Evolutionary conservation across 108 stramenopile genomes (phyloP).

Genomic region (Skeletonema grethae): DNA sequence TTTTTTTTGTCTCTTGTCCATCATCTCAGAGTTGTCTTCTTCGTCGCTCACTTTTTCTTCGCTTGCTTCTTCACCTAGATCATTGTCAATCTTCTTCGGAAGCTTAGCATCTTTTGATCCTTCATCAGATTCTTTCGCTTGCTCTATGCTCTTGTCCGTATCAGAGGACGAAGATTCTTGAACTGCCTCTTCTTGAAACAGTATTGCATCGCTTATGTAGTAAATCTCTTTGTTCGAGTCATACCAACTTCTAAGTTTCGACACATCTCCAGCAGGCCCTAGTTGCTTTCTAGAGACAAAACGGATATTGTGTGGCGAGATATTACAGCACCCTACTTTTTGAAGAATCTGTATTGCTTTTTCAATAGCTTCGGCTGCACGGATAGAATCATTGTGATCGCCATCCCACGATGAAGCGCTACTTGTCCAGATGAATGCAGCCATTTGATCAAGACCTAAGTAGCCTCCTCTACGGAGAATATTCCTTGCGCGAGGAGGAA

Average conservation of each 20-base stretch:
- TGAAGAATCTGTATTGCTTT: constrained; percentile 50
- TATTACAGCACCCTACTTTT: constrained; percentile 60
- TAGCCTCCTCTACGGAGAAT: constrained; percentile 74
- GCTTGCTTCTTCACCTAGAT: not conserved
- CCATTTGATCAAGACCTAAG: constrained; percentile 41
- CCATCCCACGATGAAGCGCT: constrained; percentile 16
- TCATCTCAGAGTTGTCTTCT: not conserved
- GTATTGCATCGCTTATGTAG: constrained; percentile 34
- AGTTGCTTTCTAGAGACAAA: constrained; percentile 52
- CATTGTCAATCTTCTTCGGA: not conserved
- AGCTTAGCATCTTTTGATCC: not conserved
- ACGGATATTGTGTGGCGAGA: constrained; percentile 48
- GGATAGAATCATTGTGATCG: constrained; percentile 24
- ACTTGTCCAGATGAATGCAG: constrained; percentile 18
- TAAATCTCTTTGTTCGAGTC: constrained; percentile 29
- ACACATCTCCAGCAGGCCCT: constrained; percentile 21
- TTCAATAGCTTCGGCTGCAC: constrained; percentile 37
- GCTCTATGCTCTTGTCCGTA: not conserved
- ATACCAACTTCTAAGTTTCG: constrained; percentile 36
- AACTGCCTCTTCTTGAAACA: constrained; percentile 18
- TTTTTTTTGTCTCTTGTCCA: not conserved
- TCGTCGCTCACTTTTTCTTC: constrained; percentile 4
- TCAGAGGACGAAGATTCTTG: not conserved
- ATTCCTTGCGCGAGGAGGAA: constrained; percentile 58
- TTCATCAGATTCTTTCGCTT: not conserved